These are phyloP conservation scores for Syzygium aromaticum DNA, from an alignment of 345 rosid genomes.

Conservation along the genomic window DNA sequence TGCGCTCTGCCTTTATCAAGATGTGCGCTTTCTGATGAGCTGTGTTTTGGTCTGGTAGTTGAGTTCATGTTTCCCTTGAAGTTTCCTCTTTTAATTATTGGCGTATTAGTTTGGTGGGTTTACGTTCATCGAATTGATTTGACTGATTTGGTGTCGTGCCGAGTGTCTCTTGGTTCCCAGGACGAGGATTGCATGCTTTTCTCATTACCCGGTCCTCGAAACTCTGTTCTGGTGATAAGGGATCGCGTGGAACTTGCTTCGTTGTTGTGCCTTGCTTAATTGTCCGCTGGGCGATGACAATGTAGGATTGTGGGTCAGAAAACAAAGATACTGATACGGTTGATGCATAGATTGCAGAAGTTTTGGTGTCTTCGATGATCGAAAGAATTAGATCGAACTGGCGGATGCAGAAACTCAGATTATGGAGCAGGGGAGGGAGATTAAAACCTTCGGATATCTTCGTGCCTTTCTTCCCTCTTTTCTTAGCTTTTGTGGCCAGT, in stretches of 20 bases:
- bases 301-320: not conserved
- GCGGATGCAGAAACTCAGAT: not conserved
- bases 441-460: not conserved
- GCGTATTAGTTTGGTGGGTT: not conserved
- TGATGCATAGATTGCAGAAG: not conserved
- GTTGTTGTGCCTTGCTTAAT: not conserved
- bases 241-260: not conserved
- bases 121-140: not conserved
- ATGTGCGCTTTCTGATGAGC: not conserved
- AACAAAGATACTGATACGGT: not conserved
- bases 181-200: not conserved
- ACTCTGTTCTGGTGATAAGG: not conserved
- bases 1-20: not conserved
- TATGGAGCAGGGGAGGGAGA: not conserved
- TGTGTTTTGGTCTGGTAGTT: not conserved
- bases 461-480: not conserved
- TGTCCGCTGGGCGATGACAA: not conserved
- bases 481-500: not conserved
- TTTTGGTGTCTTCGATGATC: not conserved
- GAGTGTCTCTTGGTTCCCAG: not conserved
- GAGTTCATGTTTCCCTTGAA: not conserved
- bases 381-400: not conserved
- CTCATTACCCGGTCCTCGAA: not conserved
- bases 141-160: not conserved
- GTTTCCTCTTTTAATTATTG: not conserved